Base-by-base conservation (phyloP, 331 rosid species). In the Malus hybrid region DNA sequence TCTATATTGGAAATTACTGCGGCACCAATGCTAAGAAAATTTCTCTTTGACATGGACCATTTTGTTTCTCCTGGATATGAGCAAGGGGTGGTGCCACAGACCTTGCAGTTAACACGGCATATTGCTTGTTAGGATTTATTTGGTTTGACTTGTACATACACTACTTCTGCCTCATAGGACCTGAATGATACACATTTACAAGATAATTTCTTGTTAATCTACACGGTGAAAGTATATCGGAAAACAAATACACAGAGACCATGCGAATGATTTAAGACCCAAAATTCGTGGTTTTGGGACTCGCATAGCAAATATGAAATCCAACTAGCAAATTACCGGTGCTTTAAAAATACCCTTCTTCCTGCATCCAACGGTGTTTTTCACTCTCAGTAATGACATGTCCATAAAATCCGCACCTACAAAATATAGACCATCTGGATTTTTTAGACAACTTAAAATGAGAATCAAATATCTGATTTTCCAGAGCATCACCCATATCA, bases 321-420 rank as follows among this genome's bases (percentile, higher is more conserved):
- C 39, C 14, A 24, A 34, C 15, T 80, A 39, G 57, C 13, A 42
- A 79, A 16, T 71, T 84, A 90, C 98, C 93, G 87, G 83, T 91
- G 97, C 89, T 29, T 93, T 76, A 93, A 73, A 80, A 93, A 93
- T 70, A 88, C 96, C 86, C 85, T 80, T 50, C 97, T 90, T 73
- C 98, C 98, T 1, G 98, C 97, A 81, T 87, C 98, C 98, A 93
- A 31, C 93, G 96, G 80, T 82, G 88, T 72, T 91, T 93, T 84
- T 93, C 98, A 76, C 98, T 93, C 87, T 93, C 95, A 32, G 86
- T 68, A 78, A 93, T 93, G 80, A 93, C 98, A 86, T 91, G 97
- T 65, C 98, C 98, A 84, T 93, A 93, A 86, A 93, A 93, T 60
- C 98, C 98, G 75, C 91, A 93, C 88, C 97, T 93, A 83, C 62